Conservation (phyloP, 2,329 filamentous ascomycete genomes). For the Fusarium temperatum region DNA sequence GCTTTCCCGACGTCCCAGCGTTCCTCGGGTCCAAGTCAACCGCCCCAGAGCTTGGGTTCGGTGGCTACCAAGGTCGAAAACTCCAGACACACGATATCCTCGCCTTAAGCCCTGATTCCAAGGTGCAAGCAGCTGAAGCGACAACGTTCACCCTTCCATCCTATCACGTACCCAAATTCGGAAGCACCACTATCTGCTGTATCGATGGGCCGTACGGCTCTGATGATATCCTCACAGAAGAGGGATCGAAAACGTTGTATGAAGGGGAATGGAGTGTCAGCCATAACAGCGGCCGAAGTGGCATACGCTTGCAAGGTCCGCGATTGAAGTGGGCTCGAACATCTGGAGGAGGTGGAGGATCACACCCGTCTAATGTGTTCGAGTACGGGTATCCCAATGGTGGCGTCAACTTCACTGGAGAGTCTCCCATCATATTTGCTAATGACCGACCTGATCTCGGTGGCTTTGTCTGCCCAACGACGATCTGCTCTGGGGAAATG, state of each 20-base stretch:
- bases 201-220: background rate
- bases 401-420: slow-evolving; percentile 49
- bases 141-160: background rate
- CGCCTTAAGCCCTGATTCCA: background rate
- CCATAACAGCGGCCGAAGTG: slow-evolving; percentile 51
- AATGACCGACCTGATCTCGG: slow-evolving; percentile 47
- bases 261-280: background rate
- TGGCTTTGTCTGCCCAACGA: slow-evolving; percentile 44
- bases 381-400: slow-evolving; percentile 21
- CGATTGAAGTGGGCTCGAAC: slow-evolving; percentile 66
- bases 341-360: slow-evolving; percentile 70
- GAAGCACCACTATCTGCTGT: background rate
- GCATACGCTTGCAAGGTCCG: slow-evolving; percentile 67
- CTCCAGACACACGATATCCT: slow-evolving; percentile 53
- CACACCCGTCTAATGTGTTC: slow-evolving; percentile 64
- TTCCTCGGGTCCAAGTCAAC: slow-evolving; percentile 70
- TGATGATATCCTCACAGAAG: background rate
- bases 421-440: slow-evolving; percentile 47
- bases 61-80: slow-evolving; percentile 67
- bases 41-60: slow-evolving; percentile 64
- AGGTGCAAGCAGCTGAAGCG: no score
- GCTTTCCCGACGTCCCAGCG: slow-evolving; percentile 54
- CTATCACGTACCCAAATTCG: background rate
- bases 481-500: slow-evolving; percentile 45
- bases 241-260: background rate